These are phyloP conservation scores for Talaromyces thailandensis DNA, from an alignment of 495 filamentous ascomycete genomes.

Conservation along the genomic window DNA sequence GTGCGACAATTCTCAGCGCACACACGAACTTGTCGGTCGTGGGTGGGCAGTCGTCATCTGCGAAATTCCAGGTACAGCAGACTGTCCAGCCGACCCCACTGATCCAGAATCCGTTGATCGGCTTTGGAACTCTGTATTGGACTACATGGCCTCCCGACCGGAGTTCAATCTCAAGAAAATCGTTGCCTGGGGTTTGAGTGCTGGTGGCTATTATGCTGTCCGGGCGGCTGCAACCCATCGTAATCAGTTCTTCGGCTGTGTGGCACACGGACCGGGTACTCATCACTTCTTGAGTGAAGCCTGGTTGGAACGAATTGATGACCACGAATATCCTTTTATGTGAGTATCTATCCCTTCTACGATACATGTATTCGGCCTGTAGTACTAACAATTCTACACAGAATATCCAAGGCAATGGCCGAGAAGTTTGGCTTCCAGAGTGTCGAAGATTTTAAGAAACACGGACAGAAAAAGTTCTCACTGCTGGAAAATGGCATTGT, in stretches of 20 bases:
- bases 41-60: slow-evolving; percentile 53
- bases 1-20: slow-evolving; percentile 66
- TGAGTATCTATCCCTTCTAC: slow-evolving; percentile 22
- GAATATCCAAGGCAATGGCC: slow-evolving; percentile 54
- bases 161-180: slow-evolving; percentile 54
- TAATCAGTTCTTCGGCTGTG: slow-evolving; percentile 44
- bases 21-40: slow-evolving; percentile 52
- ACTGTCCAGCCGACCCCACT: slow-evolving; percentile 57
- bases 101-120: slow-evolving; percentile 45
- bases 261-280: slow-evolving; percentile 64
- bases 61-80: slow-evolving; percentile 75
- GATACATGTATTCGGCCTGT: background rate
- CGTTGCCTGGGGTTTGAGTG: slow-evolving; percentile 64
- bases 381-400: slow-evolving; percentile 12
- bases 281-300: slow-evolving; percentile 59
- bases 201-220: slow-evolving; percentile 70
- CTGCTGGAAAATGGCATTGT: slow-evolving; percentile 62
- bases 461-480: slow-evolving; percentile 62
- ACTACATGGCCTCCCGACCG: slow-evolving; percentile 50
- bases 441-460: slow-evolving; percentile 49
- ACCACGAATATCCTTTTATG: slow-evolving; percentile 72
- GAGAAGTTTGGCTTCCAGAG: slow-evolving; percentile 61
- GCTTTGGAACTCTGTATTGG: slow-evolving; percentile 48
- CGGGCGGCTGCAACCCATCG: slow-evolving; percentile 64
- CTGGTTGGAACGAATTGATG: slow-evolving; percentile 59